Base-by-base conservation (phyloP, 129 eudicot species). In the Artemisia annua region DNA sequence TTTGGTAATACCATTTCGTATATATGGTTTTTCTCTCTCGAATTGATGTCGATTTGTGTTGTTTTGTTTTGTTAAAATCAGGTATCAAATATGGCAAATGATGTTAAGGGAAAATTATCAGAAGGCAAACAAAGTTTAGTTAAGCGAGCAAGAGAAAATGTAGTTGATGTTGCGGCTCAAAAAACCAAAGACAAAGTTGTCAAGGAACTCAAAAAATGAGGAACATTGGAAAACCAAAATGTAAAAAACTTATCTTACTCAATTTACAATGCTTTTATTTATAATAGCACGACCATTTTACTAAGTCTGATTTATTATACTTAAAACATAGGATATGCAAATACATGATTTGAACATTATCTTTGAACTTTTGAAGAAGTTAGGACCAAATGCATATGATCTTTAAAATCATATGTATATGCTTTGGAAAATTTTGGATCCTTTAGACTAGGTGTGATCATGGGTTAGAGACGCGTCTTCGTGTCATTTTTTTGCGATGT, bases 141-240 rank as follows among this genome's bases (percentile, higher is more conserved):
- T 44, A 79, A 73, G 7, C 63, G 78, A 5, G 77, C 82, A 32
- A 73, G 78, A 52, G 88, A 84, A 57, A 74, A 83, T 19, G 66
- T 74, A 0, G 62, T 80, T 8, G 77, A 78, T 6, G 77, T 74
- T 57, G 85, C 74, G 1, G 75, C 85, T 3, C 75, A 83, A 54
- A 72, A 66, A 14, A 75, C 81, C 48, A 83, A 78, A 69, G 84
- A 81, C 24, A 59, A 73, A 43, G 78, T 69, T 17, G 53, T 52
- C 8, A 75, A 72, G n/a, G 69, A 82, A 39, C 22, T 78, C 0
- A 78, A 58, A 69, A 55, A 60, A 17, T 32, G 39, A 63, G 11
- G 44, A 78, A 17, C 55, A 15, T 52, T 52, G 57, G 17, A 52
- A 14, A 12, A 52, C 17, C 17, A 12, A 52, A 52, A n/a, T 8